Evolutionary conservation across 768 basidiomycete genomes (phyloP).

Genomic region (Lentinula boryana): DNA sequence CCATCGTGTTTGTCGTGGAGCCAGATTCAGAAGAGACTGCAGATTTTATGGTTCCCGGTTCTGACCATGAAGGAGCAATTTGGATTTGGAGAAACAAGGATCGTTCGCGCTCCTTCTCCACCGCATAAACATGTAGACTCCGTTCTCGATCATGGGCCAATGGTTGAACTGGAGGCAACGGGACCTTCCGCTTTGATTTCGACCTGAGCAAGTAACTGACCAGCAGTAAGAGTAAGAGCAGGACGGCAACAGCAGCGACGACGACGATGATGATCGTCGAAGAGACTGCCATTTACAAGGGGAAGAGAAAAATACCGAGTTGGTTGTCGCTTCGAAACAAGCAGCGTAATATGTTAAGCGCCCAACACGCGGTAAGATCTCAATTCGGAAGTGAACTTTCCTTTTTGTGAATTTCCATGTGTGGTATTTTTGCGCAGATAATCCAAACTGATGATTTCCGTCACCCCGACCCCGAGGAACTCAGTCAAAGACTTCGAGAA

Average conservation of each 20-base stretch:
- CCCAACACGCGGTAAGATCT: not conserved
- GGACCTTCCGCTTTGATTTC: slow-evolving; percentile 18
- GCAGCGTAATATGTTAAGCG: not conserved
- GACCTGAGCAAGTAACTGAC: not conserved
- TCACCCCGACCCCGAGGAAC: slow-evolving; percentile 19
- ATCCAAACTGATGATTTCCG: not conserved
- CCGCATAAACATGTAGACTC: not conserved
- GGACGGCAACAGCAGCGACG: not conserved
- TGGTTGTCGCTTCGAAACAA: not conserved
- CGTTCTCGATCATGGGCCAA: slow-evolving; percentile 53
- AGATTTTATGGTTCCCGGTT: not conserved
- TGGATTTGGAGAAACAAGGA: not conserved
- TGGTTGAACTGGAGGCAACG: slow-evolving; percentile 61
- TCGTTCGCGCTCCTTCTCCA: not conserved
- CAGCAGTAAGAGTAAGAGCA: not conserved
- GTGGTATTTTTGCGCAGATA: slow-evolving; percentile 60
- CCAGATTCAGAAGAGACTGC: slow-evolving; percentile 6
- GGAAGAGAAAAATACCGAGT: not conserved
- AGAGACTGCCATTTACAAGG: not conserved
- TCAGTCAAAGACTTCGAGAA: slow-evolving; percentile 29
- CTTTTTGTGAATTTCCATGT: slow-evolving; percentile 40
- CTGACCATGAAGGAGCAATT: slow-evolving; percentile 3
- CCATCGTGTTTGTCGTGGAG: slow-evolving; percentile 7
- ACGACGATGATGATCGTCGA: not conserved
- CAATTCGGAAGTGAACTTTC: slow-evolving; percentile 7